phyloP scores from a whole-genome alignment of 2,329 filamentous ascomycete species.

The Fusarium napiforme region DNA sequence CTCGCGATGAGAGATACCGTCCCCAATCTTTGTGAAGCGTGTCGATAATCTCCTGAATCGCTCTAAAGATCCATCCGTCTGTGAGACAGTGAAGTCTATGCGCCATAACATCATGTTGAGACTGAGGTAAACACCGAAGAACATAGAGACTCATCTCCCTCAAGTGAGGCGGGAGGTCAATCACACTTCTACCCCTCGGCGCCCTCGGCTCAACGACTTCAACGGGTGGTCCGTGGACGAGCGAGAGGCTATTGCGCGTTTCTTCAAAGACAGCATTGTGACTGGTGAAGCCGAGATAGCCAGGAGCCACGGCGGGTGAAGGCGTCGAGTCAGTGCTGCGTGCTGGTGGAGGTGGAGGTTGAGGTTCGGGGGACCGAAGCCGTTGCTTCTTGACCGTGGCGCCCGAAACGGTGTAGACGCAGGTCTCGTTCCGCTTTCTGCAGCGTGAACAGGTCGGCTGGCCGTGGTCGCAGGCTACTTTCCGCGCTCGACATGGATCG shows the following conservation, averaged over 20 bases:
- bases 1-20: slow-evolving; percentile 38
- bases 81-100: slow-evolving; percentile 38
- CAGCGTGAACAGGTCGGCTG: slow-evolving; percentile 56
- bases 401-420: slow-evolving; percentile 49
- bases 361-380: slow-evolving; percentile 11
- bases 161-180: slow-evolving; percentile 42
- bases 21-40: slow-evolving; percentile 50
- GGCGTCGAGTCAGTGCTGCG: slow-evolving; percentile 20
- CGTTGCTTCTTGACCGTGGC: slow-evolving; percentile 32
- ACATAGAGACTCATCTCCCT: slow-evolving; percentile 53
- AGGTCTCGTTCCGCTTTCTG: slow-evolving; percentile 50
- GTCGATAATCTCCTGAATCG: slow-evolving; percentile 44
- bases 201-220: slow-evolving; percentile 14
- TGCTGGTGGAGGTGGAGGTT: not conserved
- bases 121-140: slow-evolving; percentile 50
- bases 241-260: slow-evolving; percentile 53
- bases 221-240: slow-evolving; percentile 42
- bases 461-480: slow-evolving; percentile 57
- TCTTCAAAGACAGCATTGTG: slow-evolving; percentile 56
- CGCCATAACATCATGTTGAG: slow-evolving; percentile 30
- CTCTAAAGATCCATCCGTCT: slow-evolving; percentile 49
- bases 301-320: slow-evolving; percentile 40
- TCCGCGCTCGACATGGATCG: slow-evolving; percentile 55
- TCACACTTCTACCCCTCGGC: slow-evolving; percentile 8
- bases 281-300: slow-evolving; percentile 60